Conservation (phyloP, 768 basidiomycete species). For the Tulasnella sp. region DNA sequence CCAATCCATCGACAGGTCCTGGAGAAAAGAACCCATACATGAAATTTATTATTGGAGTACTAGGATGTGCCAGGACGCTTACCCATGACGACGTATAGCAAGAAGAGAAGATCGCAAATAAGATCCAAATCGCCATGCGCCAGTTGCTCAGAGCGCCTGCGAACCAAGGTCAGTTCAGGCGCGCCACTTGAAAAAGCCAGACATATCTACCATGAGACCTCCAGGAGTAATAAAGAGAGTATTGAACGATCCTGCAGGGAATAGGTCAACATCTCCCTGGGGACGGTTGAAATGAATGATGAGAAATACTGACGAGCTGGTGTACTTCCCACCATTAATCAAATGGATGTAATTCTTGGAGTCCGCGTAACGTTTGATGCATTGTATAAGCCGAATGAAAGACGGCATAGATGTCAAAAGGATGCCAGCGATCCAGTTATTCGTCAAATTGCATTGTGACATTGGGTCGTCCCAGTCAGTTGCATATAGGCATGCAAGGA, state of each 20-base stretch:
- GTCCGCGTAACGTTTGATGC: conserved; percentile 77
- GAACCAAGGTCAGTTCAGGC: background rate
- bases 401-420: conserved; percentile 56
- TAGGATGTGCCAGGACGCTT: conserved; percentile 21
- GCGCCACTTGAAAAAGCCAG: conserved; percentile 15
- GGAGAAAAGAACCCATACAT: background rate
- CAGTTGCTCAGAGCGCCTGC: conserved; percentile 33
- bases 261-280: background rate
- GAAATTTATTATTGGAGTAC: background rate
- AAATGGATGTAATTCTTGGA: conserved; percentile 65
- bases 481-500: conserved; percentile 64
- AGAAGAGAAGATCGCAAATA: conserved; percentile 53
- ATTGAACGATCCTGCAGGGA: conserved; percentile 48
- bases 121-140: conserved; percentile 56
- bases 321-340: conserved; percentile 85
- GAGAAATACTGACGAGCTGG: conserved; percentile 3
- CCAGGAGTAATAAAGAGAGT: conserved; percentile 70
- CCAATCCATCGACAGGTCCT: conserved; percentile 93
- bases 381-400: conserved; percentile 70
- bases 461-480: conserved; percentile 42
- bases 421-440: conserved; percentile 54
- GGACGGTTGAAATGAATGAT: background rate
- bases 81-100: conserved; percentile 75
- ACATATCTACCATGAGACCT: conserved; percentile 43
- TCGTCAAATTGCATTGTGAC: conserved; percentile 37